Evolutionary conservation across 306 rosid genomes (phyloP).

Genomic region (Cicer arietinum): DNA sequence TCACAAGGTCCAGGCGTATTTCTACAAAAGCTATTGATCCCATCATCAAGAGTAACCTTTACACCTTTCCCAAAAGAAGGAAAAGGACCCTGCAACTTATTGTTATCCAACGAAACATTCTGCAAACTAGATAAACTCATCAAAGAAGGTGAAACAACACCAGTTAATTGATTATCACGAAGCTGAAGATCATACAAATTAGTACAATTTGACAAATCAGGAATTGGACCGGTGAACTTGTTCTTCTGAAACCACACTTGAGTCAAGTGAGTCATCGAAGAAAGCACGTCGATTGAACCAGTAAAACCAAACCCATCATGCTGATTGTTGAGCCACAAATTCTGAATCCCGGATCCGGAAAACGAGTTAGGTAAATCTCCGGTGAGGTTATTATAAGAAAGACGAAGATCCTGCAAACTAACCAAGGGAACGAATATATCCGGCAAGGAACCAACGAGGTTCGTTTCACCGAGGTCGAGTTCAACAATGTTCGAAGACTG

Average conservation of each 20-base stretch:
- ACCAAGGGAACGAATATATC: conserved; percentile 57
- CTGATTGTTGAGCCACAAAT: conserved; percentile 88
- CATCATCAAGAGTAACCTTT: conserved; percentile 43
- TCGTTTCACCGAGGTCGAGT: conserved; percentile 50
- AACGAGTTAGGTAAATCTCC: conserved; percentile 67
- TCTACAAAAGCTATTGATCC: conserved; percentile 70
- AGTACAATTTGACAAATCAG: conserved; percentile 63
- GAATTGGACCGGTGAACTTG: conserved; percentile 70
- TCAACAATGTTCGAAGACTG: conserved; percentile 55
- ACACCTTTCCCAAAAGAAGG: conserved; percentile 61
- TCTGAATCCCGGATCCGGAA: conserved; percentile 53
- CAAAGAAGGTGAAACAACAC: conserved; percentile 65
- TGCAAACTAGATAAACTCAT: conserved; percentile 53
- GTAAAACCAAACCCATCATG: conserved; percentile 54
- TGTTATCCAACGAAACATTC: conserved; percentile 73
- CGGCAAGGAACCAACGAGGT: conserved; percentile 61
- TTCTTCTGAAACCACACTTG: conserved; percentile 89
- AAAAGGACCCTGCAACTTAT: conserved; percentile 73
- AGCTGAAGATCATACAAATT: conserved; percentile 67
- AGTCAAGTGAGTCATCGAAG: conserved; percentile 59
- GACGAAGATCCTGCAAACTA: conserved; percentile 59
- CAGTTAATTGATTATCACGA: conserved; percentile 73
- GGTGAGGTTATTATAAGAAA: conserved; percentile 83
- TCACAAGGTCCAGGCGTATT: conserved; percentile 60
- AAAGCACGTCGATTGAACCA: conserved; percentile 58